Evolutionary conservation across 805 yeast species (phyloP).

Genomic region (Yamadazyma endophytica): DNA sequence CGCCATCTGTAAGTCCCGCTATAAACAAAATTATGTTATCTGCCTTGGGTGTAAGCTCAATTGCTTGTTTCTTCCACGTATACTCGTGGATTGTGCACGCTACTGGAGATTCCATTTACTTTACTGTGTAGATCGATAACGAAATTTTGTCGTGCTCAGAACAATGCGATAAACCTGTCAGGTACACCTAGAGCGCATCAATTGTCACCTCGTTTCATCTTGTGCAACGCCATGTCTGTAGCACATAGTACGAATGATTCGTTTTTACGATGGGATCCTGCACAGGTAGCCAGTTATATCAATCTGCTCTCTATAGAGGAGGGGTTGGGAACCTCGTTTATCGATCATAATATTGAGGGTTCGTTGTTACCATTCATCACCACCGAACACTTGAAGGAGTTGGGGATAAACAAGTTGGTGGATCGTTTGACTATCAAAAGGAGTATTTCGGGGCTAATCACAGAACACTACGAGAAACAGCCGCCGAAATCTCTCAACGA

Average conservation of each 20-base stretch:
- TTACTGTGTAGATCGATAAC: neutral
- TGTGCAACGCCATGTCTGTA: conserved; percentile 3
- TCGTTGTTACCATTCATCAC: conserved; percentile 64
- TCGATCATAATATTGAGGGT: conserved; percentile 66
- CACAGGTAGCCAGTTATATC: conserved; percentile 38
- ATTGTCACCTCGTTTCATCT: neutral
- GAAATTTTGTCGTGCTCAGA: neutral
- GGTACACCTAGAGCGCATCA: neutral
- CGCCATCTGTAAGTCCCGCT: conserved; percentile 71
- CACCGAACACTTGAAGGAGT: conserved; percentile 66
- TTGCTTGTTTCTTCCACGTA: conserved; percentile 44
- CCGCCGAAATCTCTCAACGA: conserved; percentile 24
- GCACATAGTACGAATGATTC: conserved; percentile 21
- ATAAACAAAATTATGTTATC: conserved; percentile 48
- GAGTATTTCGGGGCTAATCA: conserved; percentile 51
- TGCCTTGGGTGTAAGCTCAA: conserved; percentile 41
- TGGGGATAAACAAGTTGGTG: conserved; percentile 55
- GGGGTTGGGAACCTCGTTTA: conserved; percentile 30
- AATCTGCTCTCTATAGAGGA: conserved; percentile 20
- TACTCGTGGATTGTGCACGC: conserved; percentile 48
- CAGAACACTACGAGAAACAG: conserved; percentile 25
- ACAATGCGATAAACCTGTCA: neutral
- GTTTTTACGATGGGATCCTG: conserved; percentile 42
- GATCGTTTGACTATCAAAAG: conserved; percentile 59
- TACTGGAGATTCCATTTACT: conserved; percentile 1